Base-by-base conservation (phyloP, 768 basidiomycete species). In the Amylocystis lapponica region DNA sequence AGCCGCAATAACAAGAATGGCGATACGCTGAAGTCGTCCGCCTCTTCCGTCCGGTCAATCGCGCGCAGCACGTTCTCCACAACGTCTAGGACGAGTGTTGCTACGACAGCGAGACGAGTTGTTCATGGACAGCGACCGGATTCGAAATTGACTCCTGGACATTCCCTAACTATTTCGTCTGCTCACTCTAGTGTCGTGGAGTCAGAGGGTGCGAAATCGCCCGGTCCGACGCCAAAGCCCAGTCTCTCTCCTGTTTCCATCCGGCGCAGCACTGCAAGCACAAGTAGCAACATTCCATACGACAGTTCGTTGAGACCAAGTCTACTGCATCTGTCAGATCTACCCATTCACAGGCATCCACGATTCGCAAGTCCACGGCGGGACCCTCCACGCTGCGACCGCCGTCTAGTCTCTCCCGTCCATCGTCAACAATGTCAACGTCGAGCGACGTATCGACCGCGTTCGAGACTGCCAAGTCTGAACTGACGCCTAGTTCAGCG, bases 91-190 rank as follows among this genome's bases (percentile, higher is more conserved):
- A 54, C 53, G 27, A 62, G 59, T 26, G 52, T 56, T 16, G 47
- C 55, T n/a, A 47, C 53, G 12, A 47, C 43, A 51, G 56, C 54
- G 8, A 55, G 62, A 3, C 58, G 57, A 14, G 38, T 39, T 9
- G 43, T 53, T n/a, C 41, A 58, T 1, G 55, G 55, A 9, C 49
- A 48, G 16, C 55, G 65, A 14, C 85, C 85, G 2, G 86, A 88
- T 50, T 86, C 83, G 5, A 86, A 87, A 54, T 67, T 86, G 8
- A 83, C 81, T 2, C 83, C 83, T 16, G 68, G 65, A 27, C 55
- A 59, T 27, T 39, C 55, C 5, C 41, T 55, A 3, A 43, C 48
- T 3, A 38, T 48, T 14, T 41, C 49, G 1, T 54, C 55, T n/a
- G n/a, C 44, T 23, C 50, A 45, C 16, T 51, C 50, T 4, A 50